phyloP scores from a whole-genome alignment of 2,329 filamentous ascomycete genomes.

The Venturia nashicola region DNA sequence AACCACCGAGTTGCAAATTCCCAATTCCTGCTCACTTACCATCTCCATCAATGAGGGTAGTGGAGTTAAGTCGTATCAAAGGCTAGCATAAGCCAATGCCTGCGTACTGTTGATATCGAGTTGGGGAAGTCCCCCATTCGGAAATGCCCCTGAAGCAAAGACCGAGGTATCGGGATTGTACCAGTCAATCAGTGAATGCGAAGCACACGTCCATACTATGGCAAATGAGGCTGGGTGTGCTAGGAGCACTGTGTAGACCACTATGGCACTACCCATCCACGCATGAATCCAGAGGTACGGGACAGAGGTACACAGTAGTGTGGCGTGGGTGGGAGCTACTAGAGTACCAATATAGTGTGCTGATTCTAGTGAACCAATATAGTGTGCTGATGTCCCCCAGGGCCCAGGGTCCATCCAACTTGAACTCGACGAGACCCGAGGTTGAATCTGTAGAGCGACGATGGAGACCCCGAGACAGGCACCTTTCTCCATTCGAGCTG shows the following conservation, averaged over 20 bases:
- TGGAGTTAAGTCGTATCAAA: constrained; percentile 19
- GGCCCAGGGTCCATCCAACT: not conserved
- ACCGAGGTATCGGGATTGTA: constrained; percentile 24
- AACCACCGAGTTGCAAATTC: not conserved
- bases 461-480: not conserved
- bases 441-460: not conserved
- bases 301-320: no score
- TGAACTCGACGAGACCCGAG: not conserved
- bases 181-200: no score
- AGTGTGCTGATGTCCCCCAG: not conserved
- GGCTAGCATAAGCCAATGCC: constrained; percentile 23
- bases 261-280: no score
- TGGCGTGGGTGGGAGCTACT: no score
- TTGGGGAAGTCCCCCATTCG: constrained; percentile 17
- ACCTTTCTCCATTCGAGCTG: not conserved
- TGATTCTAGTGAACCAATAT: no score
- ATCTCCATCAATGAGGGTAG: constrained; percentile 23
- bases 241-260: no score
- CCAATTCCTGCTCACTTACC: not conserved
- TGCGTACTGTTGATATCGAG: constrained; percentile 16
- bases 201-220: no score
- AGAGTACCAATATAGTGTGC: no score
- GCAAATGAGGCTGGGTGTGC: no score
- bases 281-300: no score
- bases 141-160: constrained; percentile 26